Percentiles rank a stretch among this genome's conserved stretches.
These are phyloP conservation scores for Coemansia sp. DNA, from an alignment of 192 early-diverging fungal species.

Conservation along the genomic window DNA sequence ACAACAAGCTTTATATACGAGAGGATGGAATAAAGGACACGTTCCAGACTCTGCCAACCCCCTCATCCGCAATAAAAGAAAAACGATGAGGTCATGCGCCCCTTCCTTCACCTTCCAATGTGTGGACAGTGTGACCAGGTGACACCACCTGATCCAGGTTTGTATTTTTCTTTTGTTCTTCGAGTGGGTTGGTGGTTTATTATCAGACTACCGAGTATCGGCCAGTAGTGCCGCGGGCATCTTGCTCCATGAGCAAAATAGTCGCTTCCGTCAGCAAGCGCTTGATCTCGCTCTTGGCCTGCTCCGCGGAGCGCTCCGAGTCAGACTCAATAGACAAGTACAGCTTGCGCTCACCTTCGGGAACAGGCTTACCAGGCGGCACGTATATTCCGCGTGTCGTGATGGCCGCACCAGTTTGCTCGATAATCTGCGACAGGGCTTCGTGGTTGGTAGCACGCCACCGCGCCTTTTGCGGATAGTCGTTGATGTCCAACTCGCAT, in stretches of 20 bases:
- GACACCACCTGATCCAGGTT: neutral
- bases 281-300: slow-evolving; percentile 92
- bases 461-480: slow-evolving; percentile 94
- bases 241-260: slow-evolving; percentile 69
- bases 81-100: neutral
- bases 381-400: slow-evolving; percentile 93
- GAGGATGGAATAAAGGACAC: too few species aligned
- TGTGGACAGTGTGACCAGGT: neutral
- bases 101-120: neutral
- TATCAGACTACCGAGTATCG: slow-evolving; percentile 46
- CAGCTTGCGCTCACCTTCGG: slow-evolving; percentile 83
- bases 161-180: too few species aligned
- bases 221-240: slow-evolving; percentile 57
- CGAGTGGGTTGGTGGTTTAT: neutral
- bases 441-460: slow-evolving; percentile 97
- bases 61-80: slow-evolving; percentile 7
- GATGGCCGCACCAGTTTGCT: slow-evolving; percentile 93
- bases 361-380: slow-evolving; percentile 80
- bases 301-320: slow-evolving; percentile 85
- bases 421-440: slow-evolving; percentile 90
- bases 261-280: slow-evolving; percentile 90
- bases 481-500: slow-evolving; percentile 95
- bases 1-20: too few species aligned
- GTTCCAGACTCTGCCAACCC: neutral
- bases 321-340: slow-evolving; percentile 97